Percentiles rank a stretch among this genome's conserved stretches.
phyloP scores from a whole-genome alignment of 2,329 filamentous ascomycete genomes.

The Bisporella sp. region DNA sequence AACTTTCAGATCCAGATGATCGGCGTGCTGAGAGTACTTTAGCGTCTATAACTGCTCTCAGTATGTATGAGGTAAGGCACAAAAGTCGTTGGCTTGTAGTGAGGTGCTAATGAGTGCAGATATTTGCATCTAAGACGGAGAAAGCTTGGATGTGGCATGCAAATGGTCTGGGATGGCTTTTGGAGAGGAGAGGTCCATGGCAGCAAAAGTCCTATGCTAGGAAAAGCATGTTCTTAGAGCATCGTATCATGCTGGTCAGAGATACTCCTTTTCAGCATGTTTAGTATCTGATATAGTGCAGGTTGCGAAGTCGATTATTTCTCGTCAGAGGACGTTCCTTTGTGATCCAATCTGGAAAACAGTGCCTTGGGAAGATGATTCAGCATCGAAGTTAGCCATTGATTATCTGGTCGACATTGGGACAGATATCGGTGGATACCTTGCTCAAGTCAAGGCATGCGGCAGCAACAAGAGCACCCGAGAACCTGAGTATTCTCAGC shows the following conservation, averaged over 20 bases:
- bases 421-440: conserved; percentile 2
- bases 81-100: neutral
- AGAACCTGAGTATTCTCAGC: neutral
- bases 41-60: conserved; percentile 7
- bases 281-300: conserved; percentile 5
- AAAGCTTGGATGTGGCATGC: conserved; percentile 6
- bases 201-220: conserved; percentile 2
- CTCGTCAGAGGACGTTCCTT: conserved; percentile 9
- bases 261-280: neutral
- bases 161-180: conserved; percentile 7
- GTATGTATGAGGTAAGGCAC: conserved; percentile 7
- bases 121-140: conserved; percentile 1
- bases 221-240: conserved; percentile 9
- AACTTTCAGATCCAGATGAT: conserved; percentile 1
- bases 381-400: conserved; percentile 5
- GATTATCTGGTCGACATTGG: conserved; percentile 12
- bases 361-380: conserved; percentile 12
- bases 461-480: neutral
- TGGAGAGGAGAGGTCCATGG: conserved; percentile 9
- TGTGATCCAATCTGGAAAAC: conserved; percentile 9
- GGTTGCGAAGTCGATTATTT: conserved; percentile 8
- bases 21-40: conserved; percentile 2
- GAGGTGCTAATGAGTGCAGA: conserved; percentile 1
- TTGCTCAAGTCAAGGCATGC: neutral
- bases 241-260: conserved; percentile 8